Conservation (phyloP, 192 early-diverging fungal species). For the Backusella tuberculispora region DNA sequence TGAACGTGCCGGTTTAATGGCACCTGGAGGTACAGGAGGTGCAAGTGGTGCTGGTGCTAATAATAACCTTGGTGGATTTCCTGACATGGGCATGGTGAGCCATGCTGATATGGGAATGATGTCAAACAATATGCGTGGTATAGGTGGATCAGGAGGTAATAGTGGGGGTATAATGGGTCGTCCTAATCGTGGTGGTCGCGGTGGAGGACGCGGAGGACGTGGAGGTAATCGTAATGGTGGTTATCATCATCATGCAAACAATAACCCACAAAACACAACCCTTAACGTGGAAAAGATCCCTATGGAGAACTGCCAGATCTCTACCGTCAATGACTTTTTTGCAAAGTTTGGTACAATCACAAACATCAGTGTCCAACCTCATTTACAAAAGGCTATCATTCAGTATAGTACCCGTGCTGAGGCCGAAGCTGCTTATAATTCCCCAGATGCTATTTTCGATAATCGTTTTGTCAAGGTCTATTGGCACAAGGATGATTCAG, state of each 20-base stretch:
- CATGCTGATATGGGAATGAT: conserved; percentile 7
- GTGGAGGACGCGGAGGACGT: conserved; percentile 53
- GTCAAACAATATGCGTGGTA: conserved; percentile 5
- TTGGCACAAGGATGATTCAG: conserved; percentile 62
- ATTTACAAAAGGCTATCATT: conserved; percentile 60
- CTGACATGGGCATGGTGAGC: conserved; percentile 20
- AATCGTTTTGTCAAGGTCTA: conserved; percentile 90
- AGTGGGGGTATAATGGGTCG: conserved; percentile 27
- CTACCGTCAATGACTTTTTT: conserved; percentile 79
- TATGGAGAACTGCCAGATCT: conserved; percentile 62
- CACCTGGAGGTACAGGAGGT: background rate
- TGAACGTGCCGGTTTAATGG: conserved; percentile 46
- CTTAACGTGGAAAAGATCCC: conserved; percentile 83
- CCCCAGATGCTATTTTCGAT: conserved; percentile 79
- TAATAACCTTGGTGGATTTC: background rate
- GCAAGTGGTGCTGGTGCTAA: background rate
- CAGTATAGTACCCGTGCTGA: conserved; percentile 65
- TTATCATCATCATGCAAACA: conserved; percentile 26
- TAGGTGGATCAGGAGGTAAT: conserved; percentile 27
- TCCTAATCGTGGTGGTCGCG: conserved; percentile 33
- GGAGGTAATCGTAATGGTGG: conserved; percentile 48
- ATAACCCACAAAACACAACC: conserved; percentile 47
- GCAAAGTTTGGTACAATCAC: conserved; percentile 75
- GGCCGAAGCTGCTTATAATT: conserved; percentile 70
- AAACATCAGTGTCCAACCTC: conserved; percentile 69